Evolutionary conservation across 2,329 filamentous ascomycete genomes (phyloP).

Genomic region (Talaromyces albobiverticillius): DNA sequence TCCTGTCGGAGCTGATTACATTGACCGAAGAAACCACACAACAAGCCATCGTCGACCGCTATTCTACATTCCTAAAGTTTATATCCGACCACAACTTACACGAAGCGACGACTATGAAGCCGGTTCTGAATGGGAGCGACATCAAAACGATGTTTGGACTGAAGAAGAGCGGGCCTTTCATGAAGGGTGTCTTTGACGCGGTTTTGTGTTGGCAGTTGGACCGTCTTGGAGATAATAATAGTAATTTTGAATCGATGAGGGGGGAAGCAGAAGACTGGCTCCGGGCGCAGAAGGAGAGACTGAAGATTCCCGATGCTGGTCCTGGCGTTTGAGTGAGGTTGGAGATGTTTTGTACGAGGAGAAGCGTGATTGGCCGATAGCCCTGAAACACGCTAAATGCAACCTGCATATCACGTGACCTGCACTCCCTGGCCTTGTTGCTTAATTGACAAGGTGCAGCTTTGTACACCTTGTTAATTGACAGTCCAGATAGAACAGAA

Average conservation of each 20-base stretch:
- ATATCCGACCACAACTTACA: neutral
- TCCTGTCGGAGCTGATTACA: neutral
- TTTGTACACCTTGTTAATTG: no score
- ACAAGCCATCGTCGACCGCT: neutral
- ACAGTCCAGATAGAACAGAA: no score
- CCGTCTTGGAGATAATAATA: neutral
- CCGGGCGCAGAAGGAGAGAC: neutral
- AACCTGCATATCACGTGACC: neutral
- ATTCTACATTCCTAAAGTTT: neutral
- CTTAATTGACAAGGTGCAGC: neutral
- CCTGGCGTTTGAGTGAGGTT: neutral
- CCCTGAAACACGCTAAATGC: no score
- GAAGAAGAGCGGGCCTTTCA: constrained; percentile 4
- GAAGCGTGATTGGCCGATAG: neutral
- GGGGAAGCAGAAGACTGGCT: constrained; percentile 1
- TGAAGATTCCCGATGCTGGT: constrained; percentile 5
- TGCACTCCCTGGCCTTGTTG: neutral
- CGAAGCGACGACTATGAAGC: neutral
- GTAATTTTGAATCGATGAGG: neutral
- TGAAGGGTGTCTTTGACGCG: constrained; percentile 1
- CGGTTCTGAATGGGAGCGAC: neutral
- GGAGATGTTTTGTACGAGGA: no score
- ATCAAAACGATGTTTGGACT: constrained; percentile 5
- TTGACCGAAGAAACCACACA: neutral
- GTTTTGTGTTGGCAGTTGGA: constrained; percentile 7